Evolutionary conservation across 1,284 basidiomycete genomes (phyloP).

Genomic region (Sanghuangporus baumii): DNA sequence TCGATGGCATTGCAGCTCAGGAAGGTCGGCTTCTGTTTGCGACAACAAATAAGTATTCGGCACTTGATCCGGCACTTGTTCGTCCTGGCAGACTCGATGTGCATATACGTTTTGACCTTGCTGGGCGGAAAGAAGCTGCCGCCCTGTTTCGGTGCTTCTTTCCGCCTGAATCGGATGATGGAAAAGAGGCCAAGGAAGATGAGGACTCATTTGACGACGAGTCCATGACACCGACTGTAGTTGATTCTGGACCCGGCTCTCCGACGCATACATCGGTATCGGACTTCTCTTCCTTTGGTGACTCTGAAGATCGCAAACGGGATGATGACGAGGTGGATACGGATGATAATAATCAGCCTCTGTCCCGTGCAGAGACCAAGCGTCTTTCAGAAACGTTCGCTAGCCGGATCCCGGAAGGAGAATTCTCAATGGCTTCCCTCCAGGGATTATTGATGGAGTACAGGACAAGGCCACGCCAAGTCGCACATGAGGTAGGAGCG

Average conservation of each 20-base stretch:
- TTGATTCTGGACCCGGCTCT: neutral
- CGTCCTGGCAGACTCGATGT: constrained; percentile 78
- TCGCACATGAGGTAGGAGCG: constrained; percentile 37
- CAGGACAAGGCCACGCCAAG: constrained; percentile 56
- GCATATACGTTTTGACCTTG: constrained; percentile 68
- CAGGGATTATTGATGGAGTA: constrained; percentile 73
- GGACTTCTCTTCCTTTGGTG: neutral
- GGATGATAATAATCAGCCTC: constrained; percentile 1
- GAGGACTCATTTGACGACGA: neutral
- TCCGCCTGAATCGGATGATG: constrained; percentile 29
- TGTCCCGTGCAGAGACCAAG: constrained; percentile 31
- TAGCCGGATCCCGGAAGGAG: constrained; percentile 52
- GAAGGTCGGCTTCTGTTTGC: constrained; percentile 75
- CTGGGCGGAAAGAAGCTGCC: constrained; percentile 59
- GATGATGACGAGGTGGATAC: neutral
- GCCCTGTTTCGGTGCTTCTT: constrained; percentile 66
- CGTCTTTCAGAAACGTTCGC: constrained; percentile 55
- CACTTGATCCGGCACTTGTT: constrained; percentile 65
- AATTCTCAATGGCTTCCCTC: constrained; percentile 66
- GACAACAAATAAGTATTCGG: constrained; percentile 65
- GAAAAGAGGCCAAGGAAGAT: constrained; percentile 15
- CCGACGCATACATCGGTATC: neutral
- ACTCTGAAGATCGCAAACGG: neutral
- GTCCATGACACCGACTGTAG: neutral
- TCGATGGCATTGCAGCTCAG: constrained; percentile 71